phyloP scores from a whole-genome alignment of 768 basidiomycete species.

The Leccinum broughii region DNA sequence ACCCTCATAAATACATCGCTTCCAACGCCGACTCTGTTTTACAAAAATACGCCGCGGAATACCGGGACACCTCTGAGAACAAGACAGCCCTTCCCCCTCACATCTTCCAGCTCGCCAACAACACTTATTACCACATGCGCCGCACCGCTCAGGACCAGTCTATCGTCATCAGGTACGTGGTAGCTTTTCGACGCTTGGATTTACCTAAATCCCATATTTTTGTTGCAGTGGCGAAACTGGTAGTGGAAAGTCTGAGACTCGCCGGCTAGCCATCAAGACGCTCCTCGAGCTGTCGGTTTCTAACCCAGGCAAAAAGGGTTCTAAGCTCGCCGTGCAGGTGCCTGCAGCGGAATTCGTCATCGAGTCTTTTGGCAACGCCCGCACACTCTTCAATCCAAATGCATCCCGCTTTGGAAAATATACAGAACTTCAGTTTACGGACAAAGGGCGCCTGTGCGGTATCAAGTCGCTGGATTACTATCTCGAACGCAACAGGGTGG shows the following conservation, averaged over 20 bases:
- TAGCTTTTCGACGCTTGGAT: not conserved
- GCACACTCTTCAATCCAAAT: constrained; percentile 89
- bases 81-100: constrained; percentile 74
- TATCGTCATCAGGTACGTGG: constrained; percentile 75
- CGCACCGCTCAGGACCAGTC: constrained; percentile 93
- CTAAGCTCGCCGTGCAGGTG: constrained; percentile 82
- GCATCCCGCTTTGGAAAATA: constrained; percentile 98
- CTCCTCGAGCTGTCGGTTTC: constrained; percentile 88
- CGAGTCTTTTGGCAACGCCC: constrained; percentile 91
- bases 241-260: constrained; percentile 91
- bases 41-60: constrained; percentile 84
- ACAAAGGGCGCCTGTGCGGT: constrained; percentile 84
- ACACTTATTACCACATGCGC: constrained; percentile 95
- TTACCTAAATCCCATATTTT: not conserved
- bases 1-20: constrained; percentile 89
- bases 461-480: constrained; percentile 97
- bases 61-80: constrained; percentile 61
- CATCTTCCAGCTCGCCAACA: constrained; percentile 88
- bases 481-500: constrained; percentile 86
- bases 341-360: constrained; percentile 95
- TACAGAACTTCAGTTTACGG: constrained; percentile 95
- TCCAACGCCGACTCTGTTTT: constrained; percentile 83
- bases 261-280: constrained; percentile 87
- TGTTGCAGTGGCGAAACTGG: constrained; percentile 80
- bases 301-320: constrained; percentile 90